Evolutionary conservation across 495 filamentous ascomycete genomes (phyloP).

Genomic region (Trichoderma gamsii): DNA sequence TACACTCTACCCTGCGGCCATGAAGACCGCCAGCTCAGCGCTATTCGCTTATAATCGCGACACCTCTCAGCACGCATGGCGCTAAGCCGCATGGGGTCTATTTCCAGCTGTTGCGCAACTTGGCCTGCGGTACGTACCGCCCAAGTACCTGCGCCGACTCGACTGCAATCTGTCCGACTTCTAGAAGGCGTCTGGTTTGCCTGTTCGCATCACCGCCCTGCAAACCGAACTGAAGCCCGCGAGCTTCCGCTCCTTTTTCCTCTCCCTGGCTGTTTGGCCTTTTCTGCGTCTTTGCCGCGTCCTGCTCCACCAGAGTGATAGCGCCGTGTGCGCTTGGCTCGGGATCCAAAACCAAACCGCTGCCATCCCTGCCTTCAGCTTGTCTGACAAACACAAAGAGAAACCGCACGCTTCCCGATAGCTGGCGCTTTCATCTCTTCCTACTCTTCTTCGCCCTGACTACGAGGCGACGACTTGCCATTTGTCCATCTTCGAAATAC

Average conservation of each 20-base stretch:
- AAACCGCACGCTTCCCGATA: background rate
- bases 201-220: background rate
- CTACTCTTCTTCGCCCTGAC: background rate
- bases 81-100: background rate
- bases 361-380: constrained; percentile 5
- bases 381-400: background rate
- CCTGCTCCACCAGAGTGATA: too few species aligned
- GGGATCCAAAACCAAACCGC: background rate
- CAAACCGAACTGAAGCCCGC: constrained; percentile 6
- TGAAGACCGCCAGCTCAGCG: background rate
- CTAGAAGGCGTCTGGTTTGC: background rate
- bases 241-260: background rate
- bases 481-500: background rate
- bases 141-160: background rate
- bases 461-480: background rate
- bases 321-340: background rate
- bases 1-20: background rate
- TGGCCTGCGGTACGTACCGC: background rate
- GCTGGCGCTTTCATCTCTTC: background rate
- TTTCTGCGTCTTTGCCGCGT: background rate
- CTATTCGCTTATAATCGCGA: background rate
- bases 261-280: background rate
- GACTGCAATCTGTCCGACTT: constrained; percentile 11
- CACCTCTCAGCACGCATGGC: constrained; percentile 8
- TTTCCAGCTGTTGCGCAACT: background rate